Base-by-base conservation (phyloP, 768 basidiomycete species). In the Sporobolomyces roseus region DNA sequence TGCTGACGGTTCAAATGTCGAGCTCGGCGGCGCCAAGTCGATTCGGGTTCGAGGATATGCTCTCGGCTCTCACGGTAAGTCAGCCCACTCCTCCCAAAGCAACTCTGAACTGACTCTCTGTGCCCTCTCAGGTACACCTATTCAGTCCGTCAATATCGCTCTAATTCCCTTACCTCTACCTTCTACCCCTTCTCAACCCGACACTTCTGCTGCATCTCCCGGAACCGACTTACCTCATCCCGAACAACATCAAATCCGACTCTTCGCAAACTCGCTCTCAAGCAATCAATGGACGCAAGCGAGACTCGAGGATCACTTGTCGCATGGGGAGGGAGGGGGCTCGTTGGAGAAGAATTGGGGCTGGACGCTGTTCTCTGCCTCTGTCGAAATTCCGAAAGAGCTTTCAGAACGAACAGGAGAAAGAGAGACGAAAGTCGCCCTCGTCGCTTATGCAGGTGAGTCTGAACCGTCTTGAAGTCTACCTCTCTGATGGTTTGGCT, bases 371-470 rank as follows among this genome's bases (percentile, higher is more conserved):
- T 71, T 51, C 23, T 30, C 36, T 0, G 54, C 67, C 2, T 1
- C n/a, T 13, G n/a, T 68, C 0, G 12, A 48, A 4, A 8, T 68
- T 13, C 13, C 48, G 45, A 23, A 21, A 4, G 61, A 61, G 9
- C 16, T 32, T 9, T 9, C 41, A 0, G 16, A 25, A 2, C 21
- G 35, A 14, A 54, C 38, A 16, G 27, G 45, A 1, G 49, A 29
- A 6, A 23, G 35, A n/a, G 33, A 35, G 10, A 19, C 29, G 4
- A 25, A 59, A 29, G 61, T 63, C 3, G 64, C 69, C 14, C 32
- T 71, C 32, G 61, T 71, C 1, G 64, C 61, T 19, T 63, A 48
- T 48, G 64, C 64, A 3, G 30, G 61, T 68, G 25, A 35, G 67
- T 59, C n/a, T 53, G 30, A 30, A 45, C 8, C 19, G 29, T 30